Base-by-base conservation (phyloP, 23 red algal genomes). In the Gracilaria domingensis region DNA sequence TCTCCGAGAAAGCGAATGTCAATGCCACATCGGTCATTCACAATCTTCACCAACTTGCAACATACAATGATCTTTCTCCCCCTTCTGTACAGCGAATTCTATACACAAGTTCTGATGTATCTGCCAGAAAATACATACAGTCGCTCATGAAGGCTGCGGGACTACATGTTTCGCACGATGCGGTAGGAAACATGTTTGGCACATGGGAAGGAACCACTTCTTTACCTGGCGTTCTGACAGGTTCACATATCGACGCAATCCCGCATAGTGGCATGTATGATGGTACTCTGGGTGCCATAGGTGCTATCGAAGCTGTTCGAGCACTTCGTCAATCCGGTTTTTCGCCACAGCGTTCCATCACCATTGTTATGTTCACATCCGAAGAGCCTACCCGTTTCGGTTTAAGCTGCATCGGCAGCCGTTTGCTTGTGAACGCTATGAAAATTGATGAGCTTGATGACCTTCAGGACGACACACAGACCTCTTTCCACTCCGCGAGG, bases 311-410 rank as follows among this genome's bases (percentile, higher is more conserved):
- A 58, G 94, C 94, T 9, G 33, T 96, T 18, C 88, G 71, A 47
- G 80, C 88, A 26, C 35, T 96, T 32, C 75, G 71, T 25, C 58
- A 79, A 11, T 80, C 77, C 21, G 88, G 88, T 17, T 96, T 87
- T 40, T 53, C 66, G 1, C 94, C 94, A 3, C 74, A 50, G 33
- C 80, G 69, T 65, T 51, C 79, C 38, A 85, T 96, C 49, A 65
- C 91, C 28, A 67, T 96, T 8, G 21, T 96, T 24, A 82, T 86
- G 39, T 96, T 96, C 70, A 96, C 94, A 17, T 91, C 86, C 11
- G 94, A 96, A 80, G 94, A 96, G 81, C 88, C 89, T 40, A 96
- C 88, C 32, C 87, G 94, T 33, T 96, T 96, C 64, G 94, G 94
- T 21, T 35, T 96, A 39, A 79, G 94, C 36, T 96, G 94, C 60